phyloP scores from a whole-genome alignment of 2,329 filamentous ascomycete species.

The Aspergillus ochraceus region DNA sequence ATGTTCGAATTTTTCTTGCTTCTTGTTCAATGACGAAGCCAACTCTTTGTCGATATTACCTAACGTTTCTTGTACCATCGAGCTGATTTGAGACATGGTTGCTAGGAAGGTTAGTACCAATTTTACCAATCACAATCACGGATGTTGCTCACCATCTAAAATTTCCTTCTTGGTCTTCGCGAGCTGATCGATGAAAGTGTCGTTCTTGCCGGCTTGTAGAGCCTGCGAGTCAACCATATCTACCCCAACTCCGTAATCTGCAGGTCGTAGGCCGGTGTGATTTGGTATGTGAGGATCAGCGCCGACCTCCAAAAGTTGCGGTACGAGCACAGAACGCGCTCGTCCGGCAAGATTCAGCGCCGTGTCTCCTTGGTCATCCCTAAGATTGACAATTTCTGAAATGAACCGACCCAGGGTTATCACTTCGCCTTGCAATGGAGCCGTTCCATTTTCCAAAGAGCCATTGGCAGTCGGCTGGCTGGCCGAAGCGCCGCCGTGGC shows the following conservation, averaged over 20 bases:
- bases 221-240: slow-evolving; percentile 56
- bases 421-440: slow-evolving; percentile 52
- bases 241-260: slow-evolving; percentile 91
- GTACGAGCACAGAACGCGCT: slow-evolving; percentile 94
- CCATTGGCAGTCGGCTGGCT: slow-evolving; percentile 48
- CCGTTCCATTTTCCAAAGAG: slow-evolving; percentile 23
- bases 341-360: slow-evolving; percentile 90
- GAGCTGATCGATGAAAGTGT: slow-evolving; percentile 45
- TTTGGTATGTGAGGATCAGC: slow-evolving; percentile 92
- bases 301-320: slow-evolving; percentile 92
- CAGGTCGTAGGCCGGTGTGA: slow-evolving; percentile 78
- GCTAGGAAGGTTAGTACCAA: slow-evolving; percentile 38
- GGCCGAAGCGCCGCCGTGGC: slow-evolving; percentile 69
- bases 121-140: not conserved
- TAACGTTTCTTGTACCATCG: slow-evolving; percentile 80
- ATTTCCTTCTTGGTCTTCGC: slow-evolving; percentile 48
- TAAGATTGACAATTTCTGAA: slow-evolving; percentile 93
- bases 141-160: slow-evolving; percentile 38
- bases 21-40: slow-evolving; percentile 75
- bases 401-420: slow-evolving; percentile 93
- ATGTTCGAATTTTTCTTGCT: slow-evolving; percentile 79
- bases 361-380: slow-evolving; percentile 92
- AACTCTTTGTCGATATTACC: slow-evolving; percentile 77
- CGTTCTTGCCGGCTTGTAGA: slow-evolving; percentile 47
- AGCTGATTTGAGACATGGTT: slow-evolving; percentile 37